Evolutionary conservation across 257 asterid genomes (phyloP), one percentile per base, ranked within the genome.

Genomic region (Fraxinus pennsylvanica): DNA sequence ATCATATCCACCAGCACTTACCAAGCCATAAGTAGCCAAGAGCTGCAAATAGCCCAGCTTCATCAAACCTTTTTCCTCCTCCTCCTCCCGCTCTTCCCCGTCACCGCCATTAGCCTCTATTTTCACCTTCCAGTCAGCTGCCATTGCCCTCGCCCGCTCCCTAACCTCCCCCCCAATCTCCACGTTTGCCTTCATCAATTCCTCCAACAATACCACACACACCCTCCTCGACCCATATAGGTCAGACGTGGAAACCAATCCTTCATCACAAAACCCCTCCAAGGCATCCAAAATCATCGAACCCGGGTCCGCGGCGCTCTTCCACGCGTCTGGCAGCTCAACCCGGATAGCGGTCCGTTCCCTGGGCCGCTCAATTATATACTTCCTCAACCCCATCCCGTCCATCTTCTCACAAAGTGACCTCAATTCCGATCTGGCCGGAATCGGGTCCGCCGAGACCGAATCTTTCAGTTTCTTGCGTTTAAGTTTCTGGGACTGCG

Each of bases 241-340:
- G 30, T 19, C 74, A 69, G 47, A 33, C 73, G 66, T 63, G 30
- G 84, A 65, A 65, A 50, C 86, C 47, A 61, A 9, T 22, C 71
- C 74, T 10, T 65, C 86, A 13, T 80, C 82, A 75, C 81, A 84
- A 77, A 84, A 85, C 1, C 89, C 94, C 77, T 77, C 85, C 9
- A 89, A 75, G 29, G 91, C 89, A 72, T 87, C 88, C 79, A 91
- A 78, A 33, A 85, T 86, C 90, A 91, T 22, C 33, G 78, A 61
- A 10, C 85, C 90, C 29, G 96, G 82, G 86, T 89, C 88, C 65
- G 87, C 74, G 57, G 94, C 87, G 78, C 85, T 86, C 84, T 82
- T 84, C 73, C 84, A 91, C 78, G 94, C 96, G 79, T 87, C 89
- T 15, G 74, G 82, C 85, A 91, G 65, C 79, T 91, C 91, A 50